Evolutionary conservation across 345 rosid genomes (phyloP), one percentile per base, ranked within the genome.

Genomic region (Sisymbrium altissimum): DNA sequence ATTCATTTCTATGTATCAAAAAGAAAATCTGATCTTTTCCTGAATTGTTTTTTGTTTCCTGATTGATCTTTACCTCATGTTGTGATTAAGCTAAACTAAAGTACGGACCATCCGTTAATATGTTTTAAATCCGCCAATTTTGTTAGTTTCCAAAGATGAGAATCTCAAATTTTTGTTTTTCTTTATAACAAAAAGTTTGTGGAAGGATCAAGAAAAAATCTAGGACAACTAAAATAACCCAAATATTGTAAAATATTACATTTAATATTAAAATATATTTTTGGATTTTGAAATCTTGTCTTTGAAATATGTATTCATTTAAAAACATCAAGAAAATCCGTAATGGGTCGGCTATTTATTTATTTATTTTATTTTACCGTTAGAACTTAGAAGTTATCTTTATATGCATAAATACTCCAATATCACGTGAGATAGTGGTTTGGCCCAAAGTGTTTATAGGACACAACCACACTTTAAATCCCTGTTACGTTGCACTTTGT

Each of bases 371-470:
- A 50, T 29, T 13, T 40, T 19, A 35, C 63, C 64, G 23, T 44
- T 64, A 40, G 56, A 40, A 61, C 54, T 44, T 21, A 57, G n/a
- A n/a, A n/a, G n/a, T n/a, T n/a, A n/a, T 57, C 41, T 36, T 66
- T 61, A 7, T 50, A 17, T 61, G 33, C 68, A 29, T 48, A 44
- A 25, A 11, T 59, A 25, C 30, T 15, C 60, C 48, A 3, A 46
- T 8, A 61, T 4, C 18, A 15, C 49, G 43, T 52, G 43, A 63
- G 53, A 30, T 14, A 56, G 15, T 58, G n/a, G 23, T 44, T 58
- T 41, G 9, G 41, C 35, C 33, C 18, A 43, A 41, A 72, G 54
- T 30, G 10, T 41, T 60, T 21, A n/a, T 61, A 18, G 19, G 32
- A 40, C n/a, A 39, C 41, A 5, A 43, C 23, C 25, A 41, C 44